Conservation (phyloP, 805 yeast genomes). For the Tetrapisispora namnaoensis region DNA sequence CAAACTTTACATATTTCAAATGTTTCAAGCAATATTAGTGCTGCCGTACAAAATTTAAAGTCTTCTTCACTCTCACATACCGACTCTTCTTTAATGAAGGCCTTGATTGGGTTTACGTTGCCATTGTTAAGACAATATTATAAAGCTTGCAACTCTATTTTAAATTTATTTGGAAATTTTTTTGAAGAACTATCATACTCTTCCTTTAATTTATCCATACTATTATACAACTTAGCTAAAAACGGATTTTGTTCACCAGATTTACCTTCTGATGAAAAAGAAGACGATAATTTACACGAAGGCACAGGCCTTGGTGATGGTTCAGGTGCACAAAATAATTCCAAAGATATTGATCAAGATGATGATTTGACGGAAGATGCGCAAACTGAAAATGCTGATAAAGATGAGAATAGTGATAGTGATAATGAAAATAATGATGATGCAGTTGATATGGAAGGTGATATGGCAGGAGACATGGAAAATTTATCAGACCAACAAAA, state of each 20-base stretch:
- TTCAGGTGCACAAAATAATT: slow-evolving; percentile 69
- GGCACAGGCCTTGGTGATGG: slow-evolving; percentile 96
- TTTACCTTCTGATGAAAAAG: slow-evolving; percentile 51
- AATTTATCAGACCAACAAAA: slow-evolving; percentile 65
- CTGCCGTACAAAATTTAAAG: slow-evolving; percentile 30
- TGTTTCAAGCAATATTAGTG: slow-evolving; percentile 30
- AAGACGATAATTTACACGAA: slow-evolving; percentile 59
- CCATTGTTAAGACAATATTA: slow-evolving; percentile 58
- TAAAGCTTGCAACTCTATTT: slow-evolving; percentile 36
- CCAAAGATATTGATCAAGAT: slow-evolving; percentile 83
- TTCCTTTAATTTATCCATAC: slow-evolving; percentile 44
- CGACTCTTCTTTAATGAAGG: slow-evolving; percentile 34
- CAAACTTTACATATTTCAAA: slow-evolving; percentile 35
- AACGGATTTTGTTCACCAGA: slow-evolving; percentile 92
- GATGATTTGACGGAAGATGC: slow-evolving; percentile 78
- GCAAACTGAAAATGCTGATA: slow-evolving; percentile 64
- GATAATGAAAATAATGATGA: slow-evolving; percentile 50
- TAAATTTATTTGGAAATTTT: slow-evolving; percentile 36
- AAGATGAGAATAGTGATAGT: slow-evolving; percentile 48
- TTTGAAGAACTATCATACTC: slow-evolving; percentile 52
- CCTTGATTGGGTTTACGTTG: slow-evolving; percentile 44
- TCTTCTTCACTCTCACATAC: slow-evolving; percentile 31
- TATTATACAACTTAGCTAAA: slow-evolving; percentile 52
- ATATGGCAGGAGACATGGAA: slow-evolving; percentile 90
- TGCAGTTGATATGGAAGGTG: slow-evolving; percentile 92